Percentiles rank a stretch among this genome's conserved stretches.
Evolutionary conservation across 1,139 yeast genomes (phyloP).

Genomic region (Kurtzmaniella quercitrusa): DNA sequence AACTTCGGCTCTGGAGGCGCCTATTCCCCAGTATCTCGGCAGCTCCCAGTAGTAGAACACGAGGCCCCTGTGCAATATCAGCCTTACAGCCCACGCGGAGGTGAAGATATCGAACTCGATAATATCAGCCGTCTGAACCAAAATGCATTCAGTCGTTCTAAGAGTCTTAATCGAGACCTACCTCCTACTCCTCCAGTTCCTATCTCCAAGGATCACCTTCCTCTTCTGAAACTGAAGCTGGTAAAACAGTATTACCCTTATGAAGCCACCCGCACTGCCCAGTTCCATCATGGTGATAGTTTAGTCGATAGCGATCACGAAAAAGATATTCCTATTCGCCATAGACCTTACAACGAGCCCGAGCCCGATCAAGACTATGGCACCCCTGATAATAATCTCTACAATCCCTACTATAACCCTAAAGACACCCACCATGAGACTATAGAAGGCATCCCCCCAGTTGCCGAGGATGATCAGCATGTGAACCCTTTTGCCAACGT

Average conservation of each 20-base stretch:
- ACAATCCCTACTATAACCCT: background rate
- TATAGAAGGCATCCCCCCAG: background rate
- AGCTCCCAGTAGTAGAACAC: background rate
- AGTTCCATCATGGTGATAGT: background rate
- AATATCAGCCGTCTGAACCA: background rate
- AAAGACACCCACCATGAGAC: background rate
- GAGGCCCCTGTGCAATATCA: background rate
- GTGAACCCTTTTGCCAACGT: background rate
- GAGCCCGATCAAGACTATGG: too few species aligned
- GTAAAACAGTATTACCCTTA: background rate
- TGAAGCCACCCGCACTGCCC: slow-evolving; percentile 1
- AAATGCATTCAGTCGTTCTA: background rate
- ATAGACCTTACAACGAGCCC: background rate
- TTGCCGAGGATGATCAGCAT: background rate
- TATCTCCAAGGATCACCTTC: background rate
- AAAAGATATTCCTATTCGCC: background rate
- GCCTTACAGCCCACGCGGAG: background rate
- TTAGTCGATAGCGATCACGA: background rate
- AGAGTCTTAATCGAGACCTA: background rate
- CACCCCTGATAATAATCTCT: too few species aligned
- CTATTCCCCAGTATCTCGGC: background rate
- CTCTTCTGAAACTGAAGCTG: background rate
- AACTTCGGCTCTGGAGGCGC: background rate
- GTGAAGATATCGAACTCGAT: background rate
- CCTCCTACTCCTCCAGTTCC: background rate